A percentile compares a stretch with the other conserved stretches of the same genome.
phyloP scores from a whole-genome alignment of 306 rosid genomes.

The Cucurbita ficifolia region DNA sequence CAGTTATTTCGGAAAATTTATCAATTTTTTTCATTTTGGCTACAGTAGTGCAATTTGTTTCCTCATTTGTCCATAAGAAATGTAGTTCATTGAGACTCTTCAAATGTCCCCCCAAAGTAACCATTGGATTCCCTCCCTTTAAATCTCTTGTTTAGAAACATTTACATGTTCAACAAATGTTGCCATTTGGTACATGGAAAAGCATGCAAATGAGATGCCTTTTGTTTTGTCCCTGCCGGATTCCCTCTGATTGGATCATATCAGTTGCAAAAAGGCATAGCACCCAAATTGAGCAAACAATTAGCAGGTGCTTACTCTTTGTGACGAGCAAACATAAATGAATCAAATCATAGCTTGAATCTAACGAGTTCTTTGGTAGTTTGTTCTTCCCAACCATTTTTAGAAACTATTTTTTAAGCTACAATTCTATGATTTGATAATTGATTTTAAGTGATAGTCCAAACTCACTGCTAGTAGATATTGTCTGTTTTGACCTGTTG shows the following conservation, averaged over 20 bases:
- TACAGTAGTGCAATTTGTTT: conserved; percentile 11
- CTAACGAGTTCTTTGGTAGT: neutral
- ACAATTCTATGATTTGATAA: too few species aligned
- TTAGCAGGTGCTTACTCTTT: neutral
- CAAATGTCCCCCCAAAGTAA: neutral
- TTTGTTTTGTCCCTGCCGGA: neutral
- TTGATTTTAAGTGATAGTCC: too few species aligned
- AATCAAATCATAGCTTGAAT: neutral
- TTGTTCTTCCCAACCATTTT: neutral
- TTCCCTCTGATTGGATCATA: neutral
- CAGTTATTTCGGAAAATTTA: conserved; percentile 57
- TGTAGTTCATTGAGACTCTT: conserved; percentile 1
- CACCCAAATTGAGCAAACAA: neutral
- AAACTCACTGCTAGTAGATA: too few species aligned
- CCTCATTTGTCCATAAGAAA: conserved; percentile 3
- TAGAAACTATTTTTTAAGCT: neutral
- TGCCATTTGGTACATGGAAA: neutral
- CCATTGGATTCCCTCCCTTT: neutral
- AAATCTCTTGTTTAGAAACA: neutral
- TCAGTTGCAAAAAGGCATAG: neutral
- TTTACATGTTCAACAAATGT: neutral
- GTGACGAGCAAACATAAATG: neutral
- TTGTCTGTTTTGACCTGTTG: too few species aligned
- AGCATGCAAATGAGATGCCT: neutral
- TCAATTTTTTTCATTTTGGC: conserved; percentile 10